These are phyloP conservation scores for Fallopia convolvulus DNA, from an alignment of 148 eudicot species.

Conservation along the genomic window DNA sequence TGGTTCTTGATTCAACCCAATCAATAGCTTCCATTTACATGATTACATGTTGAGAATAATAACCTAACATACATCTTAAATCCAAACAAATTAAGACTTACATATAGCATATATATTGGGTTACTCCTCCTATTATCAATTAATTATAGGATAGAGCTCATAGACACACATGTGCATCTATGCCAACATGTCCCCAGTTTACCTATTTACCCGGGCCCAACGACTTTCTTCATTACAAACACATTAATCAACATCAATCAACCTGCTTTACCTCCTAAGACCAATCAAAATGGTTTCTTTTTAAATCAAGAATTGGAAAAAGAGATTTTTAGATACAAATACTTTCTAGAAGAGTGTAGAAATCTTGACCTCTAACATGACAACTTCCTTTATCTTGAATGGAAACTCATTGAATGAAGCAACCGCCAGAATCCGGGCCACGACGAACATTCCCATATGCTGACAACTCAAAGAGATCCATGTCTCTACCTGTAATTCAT, in stretches of 20 bases:
- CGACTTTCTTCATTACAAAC: neutral
- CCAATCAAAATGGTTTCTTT: neutral
- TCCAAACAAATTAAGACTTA: no score
- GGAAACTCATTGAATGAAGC: conserved; percentile 58
- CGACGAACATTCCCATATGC: conserved; percentile 85
- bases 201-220: no score
- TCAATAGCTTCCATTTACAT: neutral
- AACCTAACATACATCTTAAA: no score
- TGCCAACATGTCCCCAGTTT: no score
- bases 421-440: conserved; percentile 72
- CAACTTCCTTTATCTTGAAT: neutral
- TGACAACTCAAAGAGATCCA: conserved; percentile 79
- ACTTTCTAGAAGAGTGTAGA: neutral
- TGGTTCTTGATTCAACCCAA: neutral
- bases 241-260: neutral
- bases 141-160: no score
- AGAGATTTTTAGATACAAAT: neutral
- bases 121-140: no score
- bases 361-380: neutral
- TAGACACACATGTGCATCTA: no score
- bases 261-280: neutral
- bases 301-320: neutral
- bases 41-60: neutral
- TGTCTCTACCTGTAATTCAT: conserved; percentile 60
- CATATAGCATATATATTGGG: no score